phyloP scores from a whole-genome alignment of 768 basidiomycete genomes.

The Cystobasidium onofrii region DNA sequence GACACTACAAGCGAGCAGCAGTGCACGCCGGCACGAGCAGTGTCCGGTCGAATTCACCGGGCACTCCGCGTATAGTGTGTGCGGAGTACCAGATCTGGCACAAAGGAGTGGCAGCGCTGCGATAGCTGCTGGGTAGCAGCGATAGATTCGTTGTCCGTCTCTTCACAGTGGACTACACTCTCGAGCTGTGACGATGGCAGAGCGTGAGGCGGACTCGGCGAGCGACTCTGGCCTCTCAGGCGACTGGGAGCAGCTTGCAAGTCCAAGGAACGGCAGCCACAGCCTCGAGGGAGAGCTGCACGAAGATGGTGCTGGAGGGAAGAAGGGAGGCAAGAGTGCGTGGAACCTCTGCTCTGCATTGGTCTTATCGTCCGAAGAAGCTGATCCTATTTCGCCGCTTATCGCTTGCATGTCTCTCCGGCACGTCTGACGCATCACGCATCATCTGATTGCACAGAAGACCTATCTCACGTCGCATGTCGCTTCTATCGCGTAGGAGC shows the following conservation, averaged over 20 bases:
- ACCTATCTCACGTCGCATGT: conserved; percentile 23
- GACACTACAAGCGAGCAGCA: background rate
- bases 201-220: background rate
- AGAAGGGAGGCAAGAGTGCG: conserved; percentile 23
- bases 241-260: background rate
- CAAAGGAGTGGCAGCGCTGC: background rate
- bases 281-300: background rate
- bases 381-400: background rate
- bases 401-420: background rate
- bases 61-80: background rate
- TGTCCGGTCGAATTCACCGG: too few species aligned
- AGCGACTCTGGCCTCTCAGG: background rate
- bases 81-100: background rate
- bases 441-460: conserved; percentile 5
- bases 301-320: background rate
- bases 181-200: background rate
- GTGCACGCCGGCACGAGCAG: too few species aligned
- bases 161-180: too few species aligned
- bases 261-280: background rate
- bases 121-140: too few species aligned
- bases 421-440: background rate
- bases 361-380: background rate
- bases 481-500: conserved; percentile 31
- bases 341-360: background rate
- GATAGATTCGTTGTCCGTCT: too few species aligned